phyloP scores from a whole-genome alignment of 1,284 basidiomycete species.

The Cutaneotrichosporon curvatum region DNA sequence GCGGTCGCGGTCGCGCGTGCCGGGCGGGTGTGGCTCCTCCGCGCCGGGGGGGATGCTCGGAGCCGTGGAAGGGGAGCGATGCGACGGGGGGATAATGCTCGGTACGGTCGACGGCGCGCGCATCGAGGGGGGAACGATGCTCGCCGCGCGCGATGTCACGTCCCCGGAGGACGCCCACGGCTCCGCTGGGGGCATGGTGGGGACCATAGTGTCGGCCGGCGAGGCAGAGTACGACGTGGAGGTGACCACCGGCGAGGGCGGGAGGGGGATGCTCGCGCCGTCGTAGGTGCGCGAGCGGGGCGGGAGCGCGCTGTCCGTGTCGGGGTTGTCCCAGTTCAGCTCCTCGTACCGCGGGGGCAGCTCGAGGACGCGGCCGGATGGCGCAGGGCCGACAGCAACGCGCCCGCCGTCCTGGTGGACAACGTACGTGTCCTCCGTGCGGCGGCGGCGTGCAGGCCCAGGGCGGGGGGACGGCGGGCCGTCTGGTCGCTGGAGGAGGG shows the following conservation, averaged over 20 bases:
- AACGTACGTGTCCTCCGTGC: conserved; percentile 25
- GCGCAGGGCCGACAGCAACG: conserved; percentile 5
- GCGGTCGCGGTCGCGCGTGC: too few species aligned
- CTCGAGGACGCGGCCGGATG: conserved; percentile 22
- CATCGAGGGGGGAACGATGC: too few species aligned
- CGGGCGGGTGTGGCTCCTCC: too few species aligned
- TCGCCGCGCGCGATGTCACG: too few species aligned
- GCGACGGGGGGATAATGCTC: too few species aligned
- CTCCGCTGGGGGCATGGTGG: too few species aligned
- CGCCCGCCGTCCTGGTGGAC: conserved; percentile 41
- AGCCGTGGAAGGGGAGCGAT: too few species aligned
- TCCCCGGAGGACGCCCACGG: too few species aligned
- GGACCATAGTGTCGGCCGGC: too few species aligned
- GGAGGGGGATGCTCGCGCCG: not conserved
- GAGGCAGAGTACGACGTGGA: too few species aligned
- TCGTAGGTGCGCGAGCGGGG: not conserved
- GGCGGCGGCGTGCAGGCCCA: not conserved
- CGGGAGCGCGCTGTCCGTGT: not conserved
- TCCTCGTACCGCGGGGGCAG: conserved; percentile 43
- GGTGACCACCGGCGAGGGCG: not conserved
- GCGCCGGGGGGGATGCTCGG: too few species aligned
- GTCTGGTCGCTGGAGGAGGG: conserved; percentile 9
- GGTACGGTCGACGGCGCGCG: too few species aligned
- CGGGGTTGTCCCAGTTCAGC: conserved; percentile 32
- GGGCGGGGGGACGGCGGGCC: not conserved